A percentile compares a stretch with the other conserved stretches of the same genome.
These are phyloP conservation scores for Leishmania tropica DNA, from an alignment of 208 protist species.

Conservation along the genomic window DNA sequence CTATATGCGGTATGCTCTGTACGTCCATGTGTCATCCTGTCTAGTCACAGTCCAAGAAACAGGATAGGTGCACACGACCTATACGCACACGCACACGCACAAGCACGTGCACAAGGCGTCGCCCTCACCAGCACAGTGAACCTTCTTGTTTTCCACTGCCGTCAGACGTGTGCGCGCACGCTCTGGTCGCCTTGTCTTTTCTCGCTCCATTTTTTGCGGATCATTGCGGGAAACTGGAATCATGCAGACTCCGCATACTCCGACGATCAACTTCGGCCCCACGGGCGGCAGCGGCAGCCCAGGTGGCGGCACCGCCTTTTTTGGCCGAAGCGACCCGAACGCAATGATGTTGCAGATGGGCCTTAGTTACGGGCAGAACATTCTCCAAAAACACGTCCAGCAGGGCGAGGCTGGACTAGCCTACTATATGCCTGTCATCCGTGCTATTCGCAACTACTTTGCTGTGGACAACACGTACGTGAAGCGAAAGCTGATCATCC, in stretches of 20 bases:
- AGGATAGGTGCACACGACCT: background rate
- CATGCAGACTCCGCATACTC: conserved; percentile 17
- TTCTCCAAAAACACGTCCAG: conserved; percentile 66
- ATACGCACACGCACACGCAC: background rate
- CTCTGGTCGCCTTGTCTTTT: conserved; percentile 15
- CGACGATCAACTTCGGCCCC: conserved; percentile 31
- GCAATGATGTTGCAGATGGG: conserved; percentile 79
- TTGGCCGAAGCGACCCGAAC: conserved; percentile 25
- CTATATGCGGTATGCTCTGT: background rate
- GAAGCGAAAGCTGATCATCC: conserved; percentile 61
- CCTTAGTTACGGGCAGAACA: conserved; percentile 74
- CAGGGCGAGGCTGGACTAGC: conserved; percentile 55
- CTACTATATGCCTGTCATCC: conserved; percentile 66
- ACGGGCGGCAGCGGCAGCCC: conserved; percentile 1
- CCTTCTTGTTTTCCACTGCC: background rate
- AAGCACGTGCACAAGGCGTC: background rate
- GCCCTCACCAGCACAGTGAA: conserved; percentile 5
- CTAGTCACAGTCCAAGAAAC: background rate
- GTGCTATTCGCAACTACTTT: conserved; percentile 65
- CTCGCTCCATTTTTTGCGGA: conserved; percentile 9
- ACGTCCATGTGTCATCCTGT: background rate
- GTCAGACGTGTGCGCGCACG: background rate
- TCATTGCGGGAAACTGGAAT: background rate
- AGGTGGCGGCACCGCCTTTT: conserved; percentile 10
- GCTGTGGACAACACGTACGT: conserved; percentile 84